Evolutionary conservation across 257 asterid genomes (phyloP).

Genomic region (Capsicum chinense): DNA sequence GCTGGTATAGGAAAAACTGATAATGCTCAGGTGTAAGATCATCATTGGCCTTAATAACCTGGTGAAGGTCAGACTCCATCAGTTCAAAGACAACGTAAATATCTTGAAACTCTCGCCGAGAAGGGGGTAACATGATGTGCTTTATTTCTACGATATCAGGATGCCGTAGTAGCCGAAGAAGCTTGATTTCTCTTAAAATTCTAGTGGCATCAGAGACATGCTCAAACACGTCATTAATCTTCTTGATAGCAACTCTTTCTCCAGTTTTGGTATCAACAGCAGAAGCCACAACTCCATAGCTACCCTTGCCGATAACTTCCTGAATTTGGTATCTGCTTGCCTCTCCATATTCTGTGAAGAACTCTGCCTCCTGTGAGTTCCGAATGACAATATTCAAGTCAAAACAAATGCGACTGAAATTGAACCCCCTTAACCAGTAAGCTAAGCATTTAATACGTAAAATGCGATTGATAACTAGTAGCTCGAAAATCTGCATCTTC

Average conservation of each 20-base stretch:
- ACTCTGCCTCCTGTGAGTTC: slow-evolving; percentile 71
- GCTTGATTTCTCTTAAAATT: slow-evolving; percentile 93
- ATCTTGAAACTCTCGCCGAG: slow-evolving; percentile 89
- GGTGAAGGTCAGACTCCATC: slow-evolving; percentile 99
- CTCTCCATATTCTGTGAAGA: slow-evolving; percentile 96
- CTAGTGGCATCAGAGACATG: slow-evolving; percentile 97
- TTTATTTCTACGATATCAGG: slow-evolving; percentile 94
- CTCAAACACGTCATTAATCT: slow-evolving; percentile 94
- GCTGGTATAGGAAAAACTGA: slow-evolving; percentile 94
- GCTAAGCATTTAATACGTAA: no score
- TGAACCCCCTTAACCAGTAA: no score
- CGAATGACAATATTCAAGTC: slow-evolving; percentile 39
- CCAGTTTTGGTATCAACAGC: slow-evolving; percentile 87
- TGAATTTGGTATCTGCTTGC: slow-evolving; percentile 92
- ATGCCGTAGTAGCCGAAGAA: slow-evolving; percentile 86
- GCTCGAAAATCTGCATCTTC: slow-evolving; percentile 11
- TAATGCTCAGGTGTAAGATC: slow-evolving; percentile 91
- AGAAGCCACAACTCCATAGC: slow-evolving; percentile 95
- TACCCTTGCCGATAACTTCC: slow-evolving; percentile 97
- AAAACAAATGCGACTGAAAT: slow-evolving; percentile 3
- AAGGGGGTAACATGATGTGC: slow-evolving; percentile 97
- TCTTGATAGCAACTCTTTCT: slow-evolving; percentile 91
- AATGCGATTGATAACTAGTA: not conserved
- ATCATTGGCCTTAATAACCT: slow-evolving; percentile 92
- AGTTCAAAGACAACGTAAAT: slow-evolving; percentile 89